Evolutionary conservation across 306 rosid genomes (phyloP).

Genomic region (Herpetospermum pedunculosum): DNA sequence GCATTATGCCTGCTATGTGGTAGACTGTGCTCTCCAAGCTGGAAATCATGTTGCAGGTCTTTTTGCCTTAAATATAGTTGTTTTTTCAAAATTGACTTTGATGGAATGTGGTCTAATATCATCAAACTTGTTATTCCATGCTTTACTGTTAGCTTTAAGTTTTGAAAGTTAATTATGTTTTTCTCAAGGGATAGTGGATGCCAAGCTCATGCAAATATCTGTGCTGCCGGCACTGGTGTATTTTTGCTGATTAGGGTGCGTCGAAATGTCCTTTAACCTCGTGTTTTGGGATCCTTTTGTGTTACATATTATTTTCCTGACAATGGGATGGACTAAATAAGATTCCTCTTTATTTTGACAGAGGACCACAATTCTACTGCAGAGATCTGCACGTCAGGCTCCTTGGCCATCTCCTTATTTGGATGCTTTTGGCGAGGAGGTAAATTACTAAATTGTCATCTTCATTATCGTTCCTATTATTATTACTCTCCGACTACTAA

Average conservation of each 20-base stretch:
- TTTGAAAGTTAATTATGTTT: constrained; percentile 17
- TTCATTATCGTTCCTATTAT: neutral
- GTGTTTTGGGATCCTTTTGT: neutral
- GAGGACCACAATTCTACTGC: constrained; percentile 81
- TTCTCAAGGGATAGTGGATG: constrained; percentile 70
- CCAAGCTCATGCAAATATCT: constrained; percentile 69
- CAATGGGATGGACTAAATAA: neutral
- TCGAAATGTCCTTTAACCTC: neutral
- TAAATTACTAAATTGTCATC: constrained; percentile 28
- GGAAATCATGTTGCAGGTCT: constrained; percentile 95
- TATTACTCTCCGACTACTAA: neutral
- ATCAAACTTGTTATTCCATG: neutral
- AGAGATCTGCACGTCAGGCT: constrained; percentile 90
- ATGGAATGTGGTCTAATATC: neutral
- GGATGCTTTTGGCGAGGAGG: constrained; percentile 98
- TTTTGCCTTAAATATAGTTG: constrained; percentile 8
- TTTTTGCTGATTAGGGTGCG: constrained; percentile 80
- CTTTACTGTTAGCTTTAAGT: neutral
- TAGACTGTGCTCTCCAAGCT: constrained; percentile 72
- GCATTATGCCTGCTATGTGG: constrained; percentile 93
- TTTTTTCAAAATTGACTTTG: neutral
- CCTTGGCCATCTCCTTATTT: constrained; percentile 96
- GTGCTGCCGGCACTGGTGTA: constrained; percentile 93
- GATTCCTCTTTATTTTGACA: constrained; percentile 20
- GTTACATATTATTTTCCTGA: neutral